Percentiles rank a stretch among this genome's conserved stretches.
Evolutionary conservation across 2,329 filamentous ascomycete species (phyloP).

Genomic region (Xylariales sp.): DNA sequence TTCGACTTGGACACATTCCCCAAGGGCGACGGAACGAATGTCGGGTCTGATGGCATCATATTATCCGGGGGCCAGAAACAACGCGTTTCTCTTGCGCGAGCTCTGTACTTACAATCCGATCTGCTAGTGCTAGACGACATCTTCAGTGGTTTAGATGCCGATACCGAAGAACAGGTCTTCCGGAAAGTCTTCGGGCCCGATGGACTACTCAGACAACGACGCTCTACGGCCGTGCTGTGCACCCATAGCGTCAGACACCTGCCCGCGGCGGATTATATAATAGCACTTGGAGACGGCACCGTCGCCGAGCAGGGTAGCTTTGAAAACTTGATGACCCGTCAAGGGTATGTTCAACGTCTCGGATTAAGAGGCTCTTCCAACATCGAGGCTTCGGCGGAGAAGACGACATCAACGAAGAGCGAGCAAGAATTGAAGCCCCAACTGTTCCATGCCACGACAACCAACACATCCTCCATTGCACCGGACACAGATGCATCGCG

Average conservation of each 20-base stretch:
- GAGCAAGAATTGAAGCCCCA: not conserved
- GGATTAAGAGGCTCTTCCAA: conserved; percentile 12
- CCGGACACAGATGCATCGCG: conserved; percentile 10
- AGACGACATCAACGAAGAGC: conserved; percentile 1
- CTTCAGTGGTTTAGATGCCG: conserved; percentile 30
- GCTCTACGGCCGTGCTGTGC: conserved; percentile 29
- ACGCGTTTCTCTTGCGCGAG: conserved; percentile 30
- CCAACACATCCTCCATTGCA: conserved; percentile 2
- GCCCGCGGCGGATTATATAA: conserved; percentile 39
- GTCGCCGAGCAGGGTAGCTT: conserved; percentile 41
- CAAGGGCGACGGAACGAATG: conserved; percentile 31
- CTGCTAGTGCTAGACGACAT: conserved; percentile 31
- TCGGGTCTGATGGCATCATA: conserved; percentile 41
- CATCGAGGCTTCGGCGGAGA: conserved; percentile 11
- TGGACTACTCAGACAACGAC: conserved; percentile 21
- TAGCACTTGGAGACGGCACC: conserved; percentile 38
- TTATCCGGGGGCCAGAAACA: conserved; percentile 44
- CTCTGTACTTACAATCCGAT: conserved; percentile 25
- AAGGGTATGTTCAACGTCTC: conserved; percentile 20
- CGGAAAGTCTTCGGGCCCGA: conserved; percentile 22
- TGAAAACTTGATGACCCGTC: conserved; percentile 26
- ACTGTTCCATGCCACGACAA: conserved; percentile 1
- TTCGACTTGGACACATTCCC: conserved; percentile 30
- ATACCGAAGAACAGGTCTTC: conserved; percentile 29
- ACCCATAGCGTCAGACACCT: conserved; percentile 35